Percentiles rank a stretch among this genome's conserved stretches.
phyloP scores from a whole-genome alignment of 176 grass and related monocot genomes.

The Lolium rigidum region DNA sequence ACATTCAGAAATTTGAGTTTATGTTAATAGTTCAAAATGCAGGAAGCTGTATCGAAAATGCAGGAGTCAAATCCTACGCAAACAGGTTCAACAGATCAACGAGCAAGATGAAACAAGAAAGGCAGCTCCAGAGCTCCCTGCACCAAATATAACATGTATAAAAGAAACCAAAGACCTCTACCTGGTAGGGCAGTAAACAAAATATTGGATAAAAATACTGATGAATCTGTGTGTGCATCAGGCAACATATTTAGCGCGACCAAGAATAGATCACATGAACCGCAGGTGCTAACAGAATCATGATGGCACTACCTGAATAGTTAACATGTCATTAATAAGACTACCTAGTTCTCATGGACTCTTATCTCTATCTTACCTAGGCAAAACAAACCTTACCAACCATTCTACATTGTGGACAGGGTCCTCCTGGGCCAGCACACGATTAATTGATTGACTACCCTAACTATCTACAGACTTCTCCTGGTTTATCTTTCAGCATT shows the following conservation, averaged over 20 bases:
- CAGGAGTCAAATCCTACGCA: background rate
- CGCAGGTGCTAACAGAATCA: background rate
- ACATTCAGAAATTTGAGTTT: background rate
- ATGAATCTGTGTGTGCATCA: background rate
- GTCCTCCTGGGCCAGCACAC: background rate
- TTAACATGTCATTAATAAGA: background rate
- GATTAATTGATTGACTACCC: background rate
- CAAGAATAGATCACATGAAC: background rate
- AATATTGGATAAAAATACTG: background rate
- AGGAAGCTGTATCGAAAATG: too few species aligned
- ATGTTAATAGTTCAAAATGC: background rate
- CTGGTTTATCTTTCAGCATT: background rate
- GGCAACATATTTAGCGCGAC: background rate
- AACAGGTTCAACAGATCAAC: background rate
- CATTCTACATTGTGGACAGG: background rate
- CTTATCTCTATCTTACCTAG: background rate
- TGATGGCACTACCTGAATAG: background rate
- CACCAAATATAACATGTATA: background rate
- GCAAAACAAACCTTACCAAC: conserved; percentile 1
- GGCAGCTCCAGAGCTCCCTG: background rate
- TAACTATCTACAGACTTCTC: conserved; percentile 1
- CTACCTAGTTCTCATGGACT: background rate
- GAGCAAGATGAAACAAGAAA: background rate
- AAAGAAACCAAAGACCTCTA: background rate
- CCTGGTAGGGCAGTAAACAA: background rate